Evolutionary conservation across 306 rosid species (phyloP).

Genomic region (Canavalia ensiformis): DNA sequence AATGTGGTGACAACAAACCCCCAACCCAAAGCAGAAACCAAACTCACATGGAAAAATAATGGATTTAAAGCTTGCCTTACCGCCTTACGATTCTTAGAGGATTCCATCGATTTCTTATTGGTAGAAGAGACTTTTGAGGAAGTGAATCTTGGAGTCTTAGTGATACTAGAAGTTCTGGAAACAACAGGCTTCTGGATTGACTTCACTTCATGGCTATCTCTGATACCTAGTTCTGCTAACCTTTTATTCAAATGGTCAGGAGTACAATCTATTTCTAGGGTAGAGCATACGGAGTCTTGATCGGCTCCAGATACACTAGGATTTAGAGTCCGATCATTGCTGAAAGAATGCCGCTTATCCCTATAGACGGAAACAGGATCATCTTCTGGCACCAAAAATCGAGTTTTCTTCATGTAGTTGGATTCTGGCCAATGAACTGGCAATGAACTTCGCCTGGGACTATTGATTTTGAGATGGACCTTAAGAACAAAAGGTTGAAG

Average conservation of each 20-base stretch:
- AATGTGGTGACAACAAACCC: conserved; percentile 12
- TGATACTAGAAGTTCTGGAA: conserved; percentile 60
- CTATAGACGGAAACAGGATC: conserved; percentile 51
- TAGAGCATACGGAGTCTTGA: conserved; percentile 75
- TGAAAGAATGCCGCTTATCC: conserved; percentile 68
- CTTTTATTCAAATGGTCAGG: conserved; percentile 62
- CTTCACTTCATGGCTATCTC: conserved; percentile 56
- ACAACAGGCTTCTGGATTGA: conserved; percentile 58
- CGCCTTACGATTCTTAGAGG: conserved; percentile 59
- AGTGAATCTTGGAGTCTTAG: conserved; percentile 57
- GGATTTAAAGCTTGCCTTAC: conserved; percentile 59
- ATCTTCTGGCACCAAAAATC: conserved; percentile 72
- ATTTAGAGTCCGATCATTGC: conserved; percentile 79
- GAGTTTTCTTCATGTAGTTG: conserved; percentile 71
- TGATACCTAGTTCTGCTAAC: conserved; percentile 58
- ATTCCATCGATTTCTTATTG: conserved; percentile 63
- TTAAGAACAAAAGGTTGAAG: conserved; percentile 85
- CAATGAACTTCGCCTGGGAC: conserved; percentile 73
- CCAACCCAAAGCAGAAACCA: conserved; percentile 9
- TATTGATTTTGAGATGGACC: conserved; percentile 85
- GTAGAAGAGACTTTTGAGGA: conserved; percentile 61
- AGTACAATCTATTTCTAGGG: conserved; percentile 73
- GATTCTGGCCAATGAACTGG: conserved; percentile 68
- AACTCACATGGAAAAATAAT: conserved; percentile 20
- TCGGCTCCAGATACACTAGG: conserved; percentile 88